Percentiles rank a stretch among this genome's conserved stretches.
Conservation (phyloP, 2,329 filamentous ascomycete genomes). For the Pestalotiopsis sp. region DNA sequence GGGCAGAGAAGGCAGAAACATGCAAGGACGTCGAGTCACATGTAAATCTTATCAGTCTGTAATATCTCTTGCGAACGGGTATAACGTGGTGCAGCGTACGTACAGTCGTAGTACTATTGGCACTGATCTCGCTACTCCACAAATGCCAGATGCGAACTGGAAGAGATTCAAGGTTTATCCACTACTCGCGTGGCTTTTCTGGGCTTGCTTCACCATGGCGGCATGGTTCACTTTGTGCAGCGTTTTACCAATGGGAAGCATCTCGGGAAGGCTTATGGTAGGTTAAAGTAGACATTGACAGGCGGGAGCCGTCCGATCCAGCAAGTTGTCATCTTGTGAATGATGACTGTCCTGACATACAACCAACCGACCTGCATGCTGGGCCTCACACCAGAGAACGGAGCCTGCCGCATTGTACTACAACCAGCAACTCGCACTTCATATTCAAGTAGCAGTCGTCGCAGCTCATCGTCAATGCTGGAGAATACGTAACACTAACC, state of each 20-base stretch:
- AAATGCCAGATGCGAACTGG: neutral
- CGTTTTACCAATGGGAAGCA: neutral
- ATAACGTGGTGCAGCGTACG: neutral
- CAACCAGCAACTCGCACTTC: neutral
- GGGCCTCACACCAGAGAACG: neutral
- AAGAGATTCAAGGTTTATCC: neutral
- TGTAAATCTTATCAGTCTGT: neutral
- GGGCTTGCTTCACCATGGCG: neutral
- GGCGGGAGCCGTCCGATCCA: neutral
- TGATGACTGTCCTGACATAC: neutral
- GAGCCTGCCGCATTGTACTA: neutral
- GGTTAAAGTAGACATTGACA: neutral
- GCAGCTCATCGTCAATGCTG: neutral
- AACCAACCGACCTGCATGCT: neutral
- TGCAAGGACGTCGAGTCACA: neutral
- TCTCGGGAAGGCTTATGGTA: neutral
- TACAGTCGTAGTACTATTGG: neutral
- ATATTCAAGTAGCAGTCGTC: neutral
- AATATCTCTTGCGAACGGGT: neutral
- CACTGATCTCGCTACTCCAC: neutral
- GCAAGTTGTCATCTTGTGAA: neutral
- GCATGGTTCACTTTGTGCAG: neutral
- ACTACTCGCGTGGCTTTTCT: neutral
- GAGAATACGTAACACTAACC: neutral
- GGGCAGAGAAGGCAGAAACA: neutral